Evolutionary conservation across 2,329 filamentous ascomycete genomes (phyloP).

Genomic region (Penicillium sp.): DNA sequence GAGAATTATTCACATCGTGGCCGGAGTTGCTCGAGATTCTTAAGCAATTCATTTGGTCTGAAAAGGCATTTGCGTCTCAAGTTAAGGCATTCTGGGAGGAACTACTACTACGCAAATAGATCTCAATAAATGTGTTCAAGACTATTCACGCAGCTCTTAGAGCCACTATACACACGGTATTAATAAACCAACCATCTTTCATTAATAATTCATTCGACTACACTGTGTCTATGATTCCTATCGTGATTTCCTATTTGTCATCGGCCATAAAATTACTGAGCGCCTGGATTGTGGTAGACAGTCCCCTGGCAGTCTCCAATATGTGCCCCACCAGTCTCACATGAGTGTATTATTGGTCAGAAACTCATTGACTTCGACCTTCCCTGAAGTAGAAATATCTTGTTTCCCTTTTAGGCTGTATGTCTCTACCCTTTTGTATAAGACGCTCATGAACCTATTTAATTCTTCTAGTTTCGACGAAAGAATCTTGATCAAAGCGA

Average conservation of each 20-base stretch:
- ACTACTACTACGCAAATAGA: neutral
- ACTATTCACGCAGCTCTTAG: neutral
- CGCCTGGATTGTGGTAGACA: neutral
- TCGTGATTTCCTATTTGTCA: neutral
- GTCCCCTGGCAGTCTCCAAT: neutral
- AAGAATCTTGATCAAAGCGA: neutral
- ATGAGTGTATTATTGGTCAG: neutral
- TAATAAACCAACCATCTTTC: neutral
- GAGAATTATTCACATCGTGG: slow-evolving; percentile 35
- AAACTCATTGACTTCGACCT: neutral
- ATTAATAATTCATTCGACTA: neutral
- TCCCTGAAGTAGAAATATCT: slow-evolving; percentile 7
- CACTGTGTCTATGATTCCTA: neutral
- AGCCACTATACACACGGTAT: neutral
- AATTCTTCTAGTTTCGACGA: neutral
- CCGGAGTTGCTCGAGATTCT: slow-evolving; percentile 34
- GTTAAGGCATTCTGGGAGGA: slow-evolving; percentile 39
- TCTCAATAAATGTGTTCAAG: neutral
- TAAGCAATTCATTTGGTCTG: slow-evolving; percentile 47
- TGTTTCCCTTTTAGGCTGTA: slow-evolving; percentile 7
- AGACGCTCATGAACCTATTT: neutral
- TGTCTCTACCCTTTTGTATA: slow-evolving; percentile 1
- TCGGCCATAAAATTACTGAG: neutral
- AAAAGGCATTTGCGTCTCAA: slow-evolving; percentile 38
- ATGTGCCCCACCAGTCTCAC: neutral